Evolutionary conservation across 75 land plant genomes (phyloP).

Genomic region (Isoetes taiwanensis): DNA sequence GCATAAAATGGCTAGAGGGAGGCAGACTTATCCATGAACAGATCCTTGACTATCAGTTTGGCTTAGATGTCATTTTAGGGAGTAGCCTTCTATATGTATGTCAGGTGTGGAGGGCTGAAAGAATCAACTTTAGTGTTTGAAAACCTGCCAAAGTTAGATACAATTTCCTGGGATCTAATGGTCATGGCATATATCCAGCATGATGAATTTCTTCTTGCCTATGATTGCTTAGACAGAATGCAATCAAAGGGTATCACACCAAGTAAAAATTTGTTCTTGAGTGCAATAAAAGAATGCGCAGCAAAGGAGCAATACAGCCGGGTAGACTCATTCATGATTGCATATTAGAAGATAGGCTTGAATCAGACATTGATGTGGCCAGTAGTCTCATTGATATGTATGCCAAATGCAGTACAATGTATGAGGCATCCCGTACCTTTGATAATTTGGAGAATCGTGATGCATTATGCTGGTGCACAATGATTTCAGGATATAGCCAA

Average conservation of each 20-base stretch:
- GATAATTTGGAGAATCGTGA: constrained; percentile 1
- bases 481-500: constrained; percentile 22
- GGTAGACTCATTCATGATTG: background rate
- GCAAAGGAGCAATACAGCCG: background rate
- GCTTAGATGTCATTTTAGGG: too few species aligned
- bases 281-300: constrained; percentile 6
- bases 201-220: background rate
- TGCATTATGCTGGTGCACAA: constrained; percentile 10
- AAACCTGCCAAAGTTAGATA: background rate
- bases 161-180: constrained; percentile 7
- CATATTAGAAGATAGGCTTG: constrained; percentile 4
- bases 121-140: background rate
- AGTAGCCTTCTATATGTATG: too few species aligned
- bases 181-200: background rate
- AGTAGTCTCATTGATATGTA: constrained; percentile 2
- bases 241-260: too few species aligned
- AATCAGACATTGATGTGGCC: background rate
- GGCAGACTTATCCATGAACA: too few species aligned
- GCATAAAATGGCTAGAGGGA: too few species aligned
- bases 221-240: constrained; percentile 2
- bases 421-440: background rate
- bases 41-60: too few species aligned
- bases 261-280: background rate
- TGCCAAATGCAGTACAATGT: constrained; percentile 2
- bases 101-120: too few species aligned